Conservation (phyloP, 2,329 filamentous ascomycete species). For the Fusarium buharicum region DNA sequence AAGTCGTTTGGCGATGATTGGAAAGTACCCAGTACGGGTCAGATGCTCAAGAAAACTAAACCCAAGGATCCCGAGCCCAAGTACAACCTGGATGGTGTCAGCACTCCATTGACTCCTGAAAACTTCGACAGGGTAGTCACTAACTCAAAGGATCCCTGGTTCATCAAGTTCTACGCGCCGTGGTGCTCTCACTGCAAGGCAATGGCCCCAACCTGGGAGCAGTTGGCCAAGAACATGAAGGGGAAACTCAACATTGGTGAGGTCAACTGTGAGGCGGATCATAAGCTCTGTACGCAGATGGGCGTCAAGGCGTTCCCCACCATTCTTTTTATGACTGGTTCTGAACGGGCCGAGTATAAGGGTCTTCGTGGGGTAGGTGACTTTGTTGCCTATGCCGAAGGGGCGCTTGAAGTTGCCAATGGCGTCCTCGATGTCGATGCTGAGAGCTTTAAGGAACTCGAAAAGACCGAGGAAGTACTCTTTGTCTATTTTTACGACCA, state of each 20-base stretch:
- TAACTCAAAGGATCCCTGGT: conserved; percentile 91
- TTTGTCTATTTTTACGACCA: conserved; percentile 99
- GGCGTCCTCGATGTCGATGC: conserved; percentile 86
- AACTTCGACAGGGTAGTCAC: conserved; percentile 88
- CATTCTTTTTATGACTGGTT: conserved; percentile 90
- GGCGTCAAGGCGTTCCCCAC: conserved; percentile 84
- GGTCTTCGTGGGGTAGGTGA: conserved; percentile 93
- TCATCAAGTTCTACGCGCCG: conserved; percentile 98
- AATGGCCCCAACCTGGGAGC: conserved; percentile 88
- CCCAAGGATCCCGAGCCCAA: conserved; percentile 62
- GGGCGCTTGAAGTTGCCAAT: conserved; percentile 79
- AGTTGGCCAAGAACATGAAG: conserved; percentile 91
- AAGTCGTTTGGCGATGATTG: conserved; percentile 44
- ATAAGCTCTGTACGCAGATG: conserved; percentile 91
- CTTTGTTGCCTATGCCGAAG: conserved; percentile 85
- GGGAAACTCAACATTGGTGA: conserved; percentile 91
- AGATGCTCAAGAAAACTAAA: conserved; percentile 50
- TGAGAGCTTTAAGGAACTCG: conserved; percentile 79
- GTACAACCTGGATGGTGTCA: conserved; percentile 80
- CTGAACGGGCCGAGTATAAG: conserved; percentile 91
- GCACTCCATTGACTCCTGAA: conserved; percentile 80
- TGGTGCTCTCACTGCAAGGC: conserved; percentile 98
- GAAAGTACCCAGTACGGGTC: conserved; percentile 47
- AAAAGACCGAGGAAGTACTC: conserved; percentile 93
- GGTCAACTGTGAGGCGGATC: conserved; percentile 91